These are phyloP conservation scores for Sclerotinia minor DNA, from an alignment of 2,329 filamentous ascomycete species.

Conservation along the genomic window DNA sequence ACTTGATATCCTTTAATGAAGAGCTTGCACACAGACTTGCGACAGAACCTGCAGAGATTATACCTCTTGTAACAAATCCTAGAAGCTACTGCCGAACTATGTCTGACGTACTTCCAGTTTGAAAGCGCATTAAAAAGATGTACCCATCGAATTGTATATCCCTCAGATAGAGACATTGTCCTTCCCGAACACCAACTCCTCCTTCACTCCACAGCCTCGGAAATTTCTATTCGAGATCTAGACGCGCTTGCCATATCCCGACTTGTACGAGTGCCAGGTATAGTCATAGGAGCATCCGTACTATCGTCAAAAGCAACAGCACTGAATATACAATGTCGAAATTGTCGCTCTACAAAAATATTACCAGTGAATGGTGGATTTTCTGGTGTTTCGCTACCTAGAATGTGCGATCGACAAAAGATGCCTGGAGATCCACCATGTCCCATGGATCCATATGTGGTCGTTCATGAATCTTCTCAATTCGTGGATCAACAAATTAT, in stretches of 20 bases:
- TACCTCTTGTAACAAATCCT: constrained; percentile 70
- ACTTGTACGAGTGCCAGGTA: constrained; percentile 94
- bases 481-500: constrained; percentile 99
- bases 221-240: constrained; percentile 90
- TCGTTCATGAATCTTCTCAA: constrained; percentile 87
- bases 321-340: constrained; percentile 83
- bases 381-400: constrained; percentile 78
- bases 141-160: constrained; percentile 90
- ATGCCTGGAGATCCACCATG: constrained; percentile 74
- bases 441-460: constrained; percentile 92
- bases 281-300: constrained; percentile 95
- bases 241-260: constrained; percentile 90
- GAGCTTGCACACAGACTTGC: constrained; percentile 87
- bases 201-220: constrained; percentile 85
- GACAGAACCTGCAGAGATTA: constrained; percentile 87
- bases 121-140: constrained; percentile 87
- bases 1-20: constrained; percentile 94
- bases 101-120: constrained; percentile 61
- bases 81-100: neutral
- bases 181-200: constrained; percentile 93
- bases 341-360: constrained; percentile 71
- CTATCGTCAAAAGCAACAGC: constrained; percentile 93
- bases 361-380: constrained; percentile 82
- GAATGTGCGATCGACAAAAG: constrained; percentile 68
- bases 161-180: constrained; percentile 62